Base-by-base conservation (phyloP, 116 monocot species). In the Iris pallida region DNA sequence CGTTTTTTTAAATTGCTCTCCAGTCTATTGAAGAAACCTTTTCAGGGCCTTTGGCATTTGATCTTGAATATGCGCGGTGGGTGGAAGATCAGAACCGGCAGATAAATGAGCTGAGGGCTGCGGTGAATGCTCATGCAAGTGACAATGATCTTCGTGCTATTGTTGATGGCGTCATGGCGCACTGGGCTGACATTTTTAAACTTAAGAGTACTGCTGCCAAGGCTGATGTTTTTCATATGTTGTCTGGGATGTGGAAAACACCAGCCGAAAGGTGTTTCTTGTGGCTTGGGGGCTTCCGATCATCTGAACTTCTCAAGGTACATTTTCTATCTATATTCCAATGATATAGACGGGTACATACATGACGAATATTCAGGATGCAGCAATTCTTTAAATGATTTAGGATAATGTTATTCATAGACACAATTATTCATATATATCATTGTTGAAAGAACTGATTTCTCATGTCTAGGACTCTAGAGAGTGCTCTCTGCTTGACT, bases 211-310 rank as follows among this genome's bases (percentile, higher is more conserved):
- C 76, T 42, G 89, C 93, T 65, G 89, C 93, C 13, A 93, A 93
- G 76, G 71, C 93, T 46, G 93, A 93, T 80, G 86, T 89, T 72
- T 89, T 93, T 76, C 93, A 93, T 61, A 73, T 93, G 52, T 67
- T 93, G 53, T 93, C 93, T 4, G 93, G 93, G 14, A 89, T 93
- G 93, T 93, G 93, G 93, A 93, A 93, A 56, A 93, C 93, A 58
- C 93, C 93, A 52, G 93, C 93, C 14, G 93, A 93, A 70, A 89
- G 93, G 76, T 93, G 89, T 61, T 93, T 93, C 68, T 55, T 93
- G 48, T 93, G 93, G 93, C 80, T 93, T 7, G 93, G 93, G 0
- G 93, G 93, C 42, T 93, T 89, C 63, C 79, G 93, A 13, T 89
- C 93, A 53, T 93, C 93, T 58, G 93, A 93, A 64, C 82, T 93